A percentile compares a stretch with the other conserved stretches of the same genome.
Conservation (phyloP, 176 grass and related monocot genomes). For the Olyra latifolia region DNA sequence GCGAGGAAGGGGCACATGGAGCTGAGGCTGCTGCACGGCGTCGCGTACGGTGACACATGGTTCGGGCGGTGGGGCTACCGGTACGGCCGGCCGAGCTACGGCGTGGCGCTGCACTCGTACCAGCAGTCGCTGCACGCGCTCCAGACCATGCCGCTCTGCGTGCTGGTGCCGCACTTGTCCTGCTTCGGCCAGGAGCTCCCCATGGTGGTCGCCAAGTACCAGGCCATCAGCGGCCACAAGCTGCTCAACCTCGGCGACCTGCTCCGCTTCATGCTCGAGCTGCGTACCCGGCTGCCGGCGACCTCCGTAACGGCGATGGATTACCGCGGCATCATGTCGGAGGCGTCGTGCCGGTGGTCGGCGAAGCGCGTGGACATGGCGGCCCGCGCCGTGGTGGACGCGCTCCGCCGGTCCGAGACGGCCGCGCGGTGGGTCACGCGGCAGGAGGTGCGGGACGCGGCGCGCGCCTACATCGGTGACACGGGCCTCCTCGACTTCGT, state of each 20-base stretch:
- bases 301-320: constrained; percentile 56
- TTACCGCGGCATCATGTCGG: constrained; percentile 69
- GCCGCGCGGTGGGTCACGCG: constrained; percentile 74
- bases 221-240: constrained; percentile 64
- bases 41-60: constrained; percentile 82
- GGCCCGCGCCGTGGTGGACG: constrained; percentile 77
- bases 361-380: constrained; percentile 83
- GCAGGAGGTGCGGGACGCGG: constrained; percentile 87
- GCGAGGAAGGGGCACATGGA: constrained; percentile 78
- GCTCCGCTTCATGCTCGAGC: constrained; percentile 87
- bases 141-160: constrained; percentile 58
- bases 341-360: constrained; percentile 82
- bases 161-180: constrained; percentile 50
- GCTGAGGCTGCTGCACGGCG: constrained; percentile 69
- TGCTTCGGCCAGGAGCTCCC: constrained; percentile 61
- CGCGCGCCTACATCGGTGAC: constrained; percentile 80
- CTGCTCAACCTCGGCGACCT: constrained; percentile 64
- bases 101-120: constrained; percentile 58
- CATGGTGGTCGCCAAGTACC: constrained; percentile 70
- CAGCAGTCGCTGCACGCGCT: constrained; percentile 69
- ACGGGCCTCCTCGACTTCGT: constrained; percentile 91
- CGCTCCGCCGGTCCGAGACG: constrained; percentile 62
- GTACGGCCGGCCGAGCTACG: constrained; percentile 68
- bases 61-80: constrained; percentile 84
- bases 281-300: constrained; percentile 57